Evolutionary conservation across 2,329 filamentous ascomycete species (phyloP).

Genomic region (Ascochyta fabae): DNA sequence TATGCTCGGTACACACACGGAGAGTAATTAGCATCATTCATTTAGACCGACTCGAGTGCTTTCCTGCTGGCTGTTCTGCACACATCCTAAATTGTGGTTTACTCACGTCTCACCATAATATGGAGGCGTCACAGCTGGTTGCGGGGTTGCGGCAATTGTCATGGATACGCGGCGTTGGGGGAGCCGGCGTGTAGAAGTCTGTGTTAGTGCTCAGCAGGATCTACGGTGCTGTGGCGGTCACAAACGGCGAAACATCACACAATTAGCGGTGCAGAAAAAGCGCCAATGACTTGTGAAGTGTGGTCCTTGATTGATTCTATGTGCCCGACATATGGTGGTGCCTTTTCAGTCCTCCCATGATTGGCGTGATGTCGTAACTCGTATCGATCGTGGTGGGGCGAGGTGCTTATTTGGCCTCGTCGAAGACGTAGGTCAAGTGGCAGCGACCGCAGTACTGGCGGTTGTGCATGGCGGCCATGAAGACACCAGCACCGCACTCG

Average conservation of each 20-base stretch:
- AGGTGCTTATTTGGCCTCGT: slow-evolving; percentile 64
- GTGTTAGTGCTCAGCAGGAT: slow-evolving; percentile 2
- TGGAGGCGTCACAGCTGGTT: neutral
- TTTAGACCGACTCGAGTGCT: too few species aligned
- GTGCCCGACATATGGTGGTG: slow-evolving; percentile 34
- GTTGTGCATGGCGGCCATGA: slow-evolving; percentile 99
- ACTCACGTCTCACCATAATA: neutral
- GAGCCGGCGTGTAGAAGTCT: slow-evolving; percentile 1
- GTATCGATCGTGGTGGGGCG: slow-evolving; percentile 29
- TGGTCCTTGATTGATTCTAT: slow-evolving; percentile 37
- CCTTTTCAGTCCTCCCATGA: slow-evolving; percentile 33
- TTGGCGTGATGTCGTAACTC: slow-evolving; percentile 36
- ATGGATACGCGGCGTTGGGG: slow-evolving; percentile 3
- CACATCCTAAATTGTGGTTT: neutral
- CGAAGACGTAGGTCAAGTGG: slow-evolving; percentile 75
- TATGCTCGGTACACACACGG: too few species aligned
- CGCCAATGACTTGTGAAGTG: slow-evolving; percentile 16
- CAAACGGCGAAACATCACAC: too few species aligned
- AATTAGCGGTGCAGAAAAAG: too few species aligned
- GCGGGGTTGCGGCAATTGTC: slow-evolving; percentile 3
- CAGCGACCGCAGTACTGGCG: slow-evolving; percentile 91
- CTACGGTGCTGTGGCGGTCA: neutral
- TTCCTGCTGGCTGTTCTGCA: too few species aligned
- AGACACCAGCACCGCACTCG: slow-evolving; percentile 98
- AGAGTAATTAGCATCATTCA: too few species aligned